A percentile compares a stretch with the other conserved stretches of the same genome.
phyloP scores from a whole-genome alignment of 2,329 filamentous ascomycete species.

The Sclerotinia sclerotiorum region DNA sequence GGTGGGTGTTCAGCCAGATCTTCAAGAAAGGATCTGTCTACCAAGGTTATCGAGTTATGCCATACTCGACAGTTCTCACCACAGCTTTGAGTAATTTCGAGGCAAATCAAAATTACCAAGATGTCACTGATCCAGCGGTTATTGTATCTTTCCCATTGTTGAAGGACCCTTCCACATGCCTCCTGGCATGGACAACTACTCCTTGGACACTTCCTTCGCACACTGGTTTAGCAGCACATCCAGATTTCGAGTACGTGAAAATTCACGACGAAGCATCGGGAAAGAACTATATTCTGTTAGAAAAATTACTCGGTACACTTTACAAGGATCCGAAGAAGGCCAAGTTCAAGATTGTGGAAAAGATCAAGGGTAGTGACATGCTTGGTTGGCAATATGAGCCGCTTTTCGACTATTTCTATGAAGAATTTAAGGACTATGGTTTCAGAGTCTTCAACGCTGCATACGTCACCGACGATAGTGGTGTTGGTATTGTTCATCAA shows the following conservation, averaged over 20 bases:
- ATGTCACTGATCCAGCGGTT: constrained; percentile 85
- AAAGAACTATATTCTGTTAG: constrained; percentile 82
- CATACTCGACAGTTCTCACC: constrained; percentile 86
- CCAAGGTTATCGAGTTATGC: constrained; percentile 89
- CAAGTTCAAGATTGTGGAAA: constrained; percentile 80
- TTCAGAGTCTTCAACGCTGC: constrained; percentile 80
- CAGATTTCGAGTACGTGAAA: constrained; percentile 84
- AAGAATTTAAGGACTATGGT: constrained; percentile 80
- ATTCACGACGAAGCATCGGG: constrained; percentile 79
- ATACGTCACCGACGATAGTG: constrained; percentile 86
- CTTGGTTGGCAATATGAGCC: constrained; percentile 80
- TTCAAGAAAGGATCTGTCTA: constrained; percentile 90
- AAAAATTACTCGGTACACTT: constrained; percentile 75
- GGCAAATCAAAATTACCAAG: constrained; percentile 91
- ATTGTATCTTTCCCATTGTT: constrained; percentile 85
- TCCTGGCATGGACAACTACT: constrained; percentile 55
- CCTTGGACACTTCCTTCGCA: constrained; percentile 83
- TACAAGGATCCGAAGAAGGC: constrained; percentile 97
- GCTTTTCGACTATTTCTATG: constrained; percentile 85
- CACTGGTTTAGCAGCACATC: constrained; percentile 72
- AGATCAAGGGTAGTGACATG: constrained; percentile 80
- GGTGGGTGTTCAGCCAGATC: constrained; percentile 95
- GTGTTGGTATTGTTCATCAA: constrained; percentile 93
- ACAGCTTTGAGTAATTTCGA: constrained; percentile 93
- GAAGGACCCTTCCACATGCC: constrained; percentile 69